These are phyloP conservation scores for Acorus gramineus DNA, from an alignment of 106 monocot species.

Conservation along the genomic window DNA sequence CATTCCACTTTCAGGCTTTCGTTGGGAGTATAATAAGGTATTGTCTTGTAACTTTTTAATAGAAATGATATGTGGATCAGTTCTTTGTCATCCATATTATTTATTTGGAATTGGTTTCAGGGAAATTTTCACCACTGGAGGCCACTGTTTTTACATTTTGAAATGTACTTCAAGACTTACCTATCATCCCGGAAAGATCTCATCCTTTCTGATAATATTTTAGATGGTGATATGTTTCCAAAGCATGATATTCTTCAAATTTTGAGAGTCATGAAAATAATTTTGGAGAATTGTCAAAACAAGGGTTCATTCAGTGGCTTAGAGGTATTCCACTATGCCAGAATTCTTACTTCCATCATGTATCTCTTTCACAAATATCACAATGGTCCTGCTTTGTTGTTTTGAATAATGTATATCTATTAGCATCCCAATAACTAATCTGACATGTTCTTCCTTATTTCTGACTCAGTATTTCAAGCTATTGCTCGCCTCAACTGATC, in stretches of 20 bases:
- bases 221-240: slow-evolving; percentile 70
- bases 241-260: slow-evolving; percentile 80
- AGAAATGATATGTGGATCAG: too few species aligned
- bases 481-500: slow-evolving; percentile 92
- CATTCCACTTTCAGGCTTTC: slow-evolving; percentile 95
- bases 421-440: neutral
- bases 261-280: slow-evolving; percentile 93
- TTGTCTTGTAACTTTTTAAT: neutral
- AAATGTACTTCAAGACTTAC: slow-evolving; percentile 90
- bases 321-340: slow-evolving; percentile 43
- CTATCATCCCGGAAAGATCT: slow-evolving; percentile 78
- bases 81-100: too few species aligned
- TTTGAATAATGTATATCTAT: too few species aligned
- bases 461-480: slow-evolving; percentile 73
- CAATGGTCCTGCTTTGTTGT: too few species aligned
- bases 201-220: slow-evolving; percentile 65
- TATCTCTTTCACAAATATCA: too few species aligned
- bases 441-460: slow-evolving; percentile 3
- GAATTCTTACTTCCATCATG: too few species aligned
- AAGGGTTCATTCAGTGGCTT: slow-evolving; percentile 84
- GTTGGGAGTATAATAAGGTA: slow-evolving; percentile 96
- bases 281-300: slow-evolving; percentile 93
- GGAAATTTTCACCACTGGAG: slow-evolving; percentile 99
- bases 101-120: slow-evolving; percentile 22
- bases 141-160: slow-evolving; percentile 95